Conservation (phyloP, 257 asterid genomes). For the Fraxinus quadrangulata region DNA sequence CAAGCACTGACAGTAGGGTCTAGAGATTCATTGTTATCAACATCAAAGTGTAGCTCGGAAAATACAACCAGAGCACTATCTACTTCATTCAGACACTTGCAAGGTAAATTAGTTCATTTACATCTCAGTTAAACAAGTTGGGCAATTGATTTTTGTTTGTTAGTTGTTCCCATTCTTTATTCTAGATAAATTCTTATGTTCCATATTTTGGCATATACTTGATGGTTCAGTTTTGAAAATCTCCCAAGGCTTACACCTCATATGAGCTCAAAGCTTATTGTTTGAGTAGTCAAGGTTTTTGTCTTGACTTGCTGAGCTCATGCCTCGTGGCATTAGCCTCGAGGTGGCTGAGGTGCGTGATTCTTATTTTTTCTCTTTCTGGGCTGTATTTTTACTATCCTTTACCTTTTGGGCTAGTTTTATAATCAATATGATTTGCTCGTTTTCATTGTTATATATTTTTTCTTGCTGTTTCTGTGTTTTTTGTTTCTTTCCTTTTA, state of each 20-base stretch:
- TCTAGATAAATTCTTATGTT: background rate
- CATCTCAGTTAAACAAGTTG: background rate
- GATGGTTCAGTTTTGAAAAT: background rate
- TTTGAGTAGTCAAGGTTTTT: background rate
- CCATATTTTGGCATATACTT: background rate
- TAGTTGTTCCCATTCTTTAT: background rate
- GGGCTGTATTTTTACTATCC: background rate
- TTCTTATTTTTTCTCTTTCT: background rate
- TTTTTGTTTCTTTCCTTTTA: background rate
- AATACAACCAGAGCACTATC: conserved; percentile 40
- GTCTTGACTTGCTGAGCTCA: background rate
- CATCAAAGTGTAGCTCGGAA: conserved; percentile 43
- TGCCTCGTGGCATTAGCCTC: background rate
- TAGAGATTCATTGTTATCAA: conserved; percentile 37
- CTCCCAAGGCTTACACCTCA: background rate
- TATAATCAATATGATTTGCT: background rate
- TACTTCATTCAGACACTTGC: conserved; percentile 38
- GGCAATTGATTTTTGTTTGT: conserved; percentile 3
- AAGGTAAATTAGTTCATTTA: conserved; percentile 41
- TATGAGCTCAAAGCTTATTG: background rate
- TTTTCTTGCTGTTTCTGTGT: background rate
- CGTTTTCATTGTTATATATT: background rate
- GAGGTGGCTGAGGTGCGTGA: background rate
- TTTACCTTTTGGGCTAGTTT: background rate
- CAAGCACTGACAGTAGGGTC: conserved; percentile 42